phyloP scores from a whole-genome alignment of 208 protist genomes.

The Blechomonas ayalai region DNA sequence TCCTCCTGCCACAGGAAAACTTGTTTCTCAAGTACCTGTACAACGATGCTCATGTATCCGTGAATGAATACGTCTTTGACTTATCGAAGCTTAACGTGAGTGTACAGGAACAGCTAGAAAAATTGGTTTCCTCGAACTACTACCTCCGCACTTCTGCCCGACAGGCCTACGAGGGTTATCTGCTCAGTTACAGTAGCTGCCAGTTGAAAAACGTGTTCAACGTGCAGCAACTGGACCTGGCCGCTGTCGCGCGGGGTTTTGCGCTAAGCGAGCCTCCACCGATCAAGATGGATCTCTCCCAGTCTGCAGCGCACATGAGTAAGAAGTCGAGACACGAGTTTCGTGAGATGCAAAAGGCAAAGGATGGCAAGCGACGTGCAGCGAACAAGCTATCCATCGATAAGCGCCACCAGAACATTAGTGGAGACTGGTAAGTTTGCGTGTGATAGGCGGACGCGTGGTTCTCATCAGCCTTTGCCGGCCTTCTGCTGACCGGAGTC shows the following conservation, averaged over 20 bases:
- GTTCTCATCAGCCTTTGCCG: too few species aligned
- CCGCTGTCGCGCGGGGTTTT: conserved; percentile 91
- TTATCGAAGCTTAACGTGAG: conserved; percentile 91
- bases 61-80: conserved; percentile 98
- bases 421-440: conserved; percentile 73
- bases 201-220: conserved; percentile 99
- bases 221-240: conserved; percentile 95
- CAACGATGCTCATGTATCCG: conserved; percentile 91
- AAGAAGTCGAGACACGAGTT: conserved; percentile 83
- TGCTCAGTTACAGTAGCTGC: conserved; percentile 97
- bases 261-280: conserved; percentile 86
- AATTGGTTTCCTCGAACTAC: conserved; percentile 98
- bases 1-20: conserved; percentile 98
- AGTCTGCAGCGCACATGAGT: conserved; percentile 86
- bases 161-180: conserved; percentile 97
- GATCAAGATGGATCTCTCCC: conserved; percentile 88
- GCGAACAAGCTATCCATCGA: conserved; percentile 35
- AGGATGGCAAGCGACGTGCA: conserved; percentile 46
- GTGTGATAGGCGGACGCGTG: too few species aligned
- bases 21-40: conserved; percentile 98
- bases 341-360: conserved; percentile 57
- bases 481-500: too few species aligned
- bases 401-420: conserved; percentile 74
- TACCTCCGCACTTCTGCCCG: conserved; percentile 96
- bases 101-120: conserved; percentile 93